phyloP scores from a whole-genome alignment of 192 early-diverging fungal species.

The Gonapodya prolifera region DNA sequence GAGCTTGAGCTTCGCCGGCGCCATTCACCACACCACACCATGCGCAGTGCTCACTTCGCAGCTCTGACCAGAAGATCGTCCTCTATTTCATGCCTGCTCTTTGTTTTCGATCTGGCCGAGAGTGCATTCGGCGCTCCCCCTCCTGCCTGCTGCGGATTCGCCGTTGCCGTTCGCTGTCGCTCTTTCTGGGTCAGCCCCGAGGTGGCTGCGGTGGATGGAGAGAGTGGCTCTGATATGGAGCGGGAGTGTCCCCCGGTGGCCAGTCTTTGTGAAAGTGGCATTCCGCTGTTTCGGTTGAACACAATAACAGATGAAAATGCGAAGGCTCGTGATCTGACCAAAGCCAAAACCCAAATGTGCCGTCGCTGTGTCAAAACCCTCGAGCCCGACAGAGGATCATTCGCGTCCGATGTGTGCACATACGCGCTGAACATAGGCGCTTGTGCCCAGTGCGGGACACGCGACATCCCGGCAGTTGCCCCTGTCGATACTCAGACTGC shows the following conservation, averaged over 20 bases:
- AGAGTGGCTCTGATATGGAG: background rate
- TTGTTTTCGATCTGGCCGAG: background rate
- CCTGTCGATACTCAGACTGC: too few species aligned
- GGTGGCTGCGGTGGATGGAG: background rate
- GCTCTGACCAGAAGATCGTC: background rate
- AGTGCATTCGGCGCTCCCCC: background rate
- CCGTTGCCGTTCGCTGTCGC: background rate
- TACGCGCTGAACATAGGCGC: background rate
- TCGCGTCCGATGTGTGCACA: background rate
- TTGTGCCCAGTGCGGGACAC: background rate
- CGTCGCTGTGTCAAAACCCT: background rate
- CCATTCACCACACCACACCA: too few species aligned
- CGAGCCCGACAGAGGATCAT: background rate
- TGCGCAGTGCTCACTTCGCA: too few species aligned
- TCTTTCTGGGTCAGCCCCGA: background rate
- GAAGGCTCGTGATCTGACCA: background rate
- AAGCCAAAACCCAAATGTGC: background rate
- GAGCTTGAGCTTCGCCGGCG: too few species aligned
- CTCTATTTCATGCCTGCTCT: background rate
- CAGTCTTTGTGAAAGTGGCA: background rate
- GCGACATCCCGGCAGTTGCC: background rate
- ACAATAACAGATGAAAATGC: background rate
- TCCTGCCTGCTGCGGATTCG: background rate
- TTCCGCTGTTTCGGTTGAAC: background rate
- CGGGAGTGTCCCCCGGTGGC: background rate